These are phyloP conservation scores for Neocatenulostroma microsporum DNA, from an alignment of 2,329 filamentous ascomycete genomes.

Conservation along the genomic window DNA sequence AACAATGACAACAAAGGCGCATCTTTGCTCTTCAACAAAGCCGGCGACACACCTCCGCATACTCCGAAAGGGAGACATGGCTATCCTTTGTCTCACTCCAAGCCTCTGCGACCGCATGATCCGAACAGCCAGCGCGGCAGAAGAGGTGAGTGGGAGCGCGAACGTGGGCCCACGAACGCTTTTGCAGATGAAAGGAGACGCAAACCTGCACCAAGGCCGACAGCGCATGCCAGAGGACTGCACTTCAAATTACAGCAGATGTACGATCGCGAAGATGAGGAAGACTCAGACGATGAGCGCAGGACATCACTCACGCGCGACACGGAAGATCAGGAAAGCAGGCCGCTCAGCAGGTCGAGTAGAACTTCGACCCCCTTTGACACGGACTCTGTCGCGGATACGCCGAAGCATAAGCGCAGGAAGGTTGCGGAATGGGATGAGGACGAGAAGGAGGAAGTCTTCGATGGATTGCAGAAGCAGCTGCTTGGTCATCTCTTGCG, in stretches of 20 bases:
- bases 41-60: conserved; percentile 55
- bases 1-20: conserved; percentile 50
- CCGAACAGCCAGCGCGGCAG: conserved; percentile 33
- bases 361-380: conserved; percentile 47
- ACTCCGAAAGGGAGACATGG: conserved; percentile 50
- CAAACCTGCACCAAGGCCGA: conserved; percentile 48
- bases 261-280: conserved; percentile 66
- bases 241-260: conserved; percentile 70
- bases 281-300: conserved; percentile 72
- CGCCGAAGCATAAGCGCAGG: conserved; percentile 39
- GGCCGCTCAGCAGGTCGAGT: conserved; percentile 64
- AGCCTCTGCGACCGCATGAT: conserved; percentile 38
- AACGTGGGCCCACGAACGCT: conserved; percentile 35
- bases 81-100: conserved; percentile 29
- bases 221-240: conserved; percentile 66
- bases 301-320: conserved; percentile 60
- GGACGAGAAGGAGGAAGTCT: conserved; percentile 42
- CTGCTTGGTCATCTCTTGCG: conserved; percentile 43
- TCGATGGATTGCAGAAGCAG: conserved; percentile 40
- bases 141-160: conserved; percentile 26
- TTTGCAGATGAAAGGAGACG: conserved; percentile 54
- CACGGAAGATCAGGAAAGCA: conserved; percentile 79
- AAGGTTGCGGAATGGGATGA: conserved; percentile 39
- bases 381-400: conserved; percentile 37
- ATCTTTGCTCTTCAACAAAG: conserved; percentile 36